Evolutionary conservation across 2,329 filamentous ascomycete genomes (phyloP).

Genomic region (Exophiala xenobiotica): DNA sequence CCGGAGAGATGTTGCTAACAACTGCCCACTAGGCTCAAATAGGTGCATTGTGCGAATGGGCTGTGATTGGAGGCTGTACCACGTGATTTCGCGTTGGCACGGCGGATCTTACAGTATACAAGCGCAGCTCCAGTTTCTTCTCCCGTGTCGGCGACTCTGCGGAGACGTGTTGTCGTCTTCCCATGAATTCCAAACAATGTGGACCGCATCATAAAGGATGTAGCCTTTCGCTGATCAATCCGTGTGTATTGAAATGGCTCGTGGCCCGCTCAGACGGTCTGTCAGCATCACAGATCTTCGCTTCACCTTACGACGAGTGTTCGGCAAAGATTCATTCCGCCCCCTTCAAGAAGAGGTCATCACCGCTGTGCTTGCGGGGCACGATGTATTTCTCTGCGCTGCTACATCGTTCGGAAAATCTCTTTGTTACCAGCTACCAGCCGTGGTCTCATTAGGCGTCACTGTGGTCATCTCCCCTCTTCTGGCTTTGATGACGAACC

Average conservation of each 20-base stretch:
- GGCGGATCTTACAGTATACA: no score
- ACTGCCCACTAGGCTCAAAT: slow-evolving; percentile 11
- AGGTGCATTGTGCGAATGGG: slow-evolving; percentile 16
- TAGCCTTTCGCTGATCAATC: no score
- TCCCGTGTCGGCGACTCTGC: no score
- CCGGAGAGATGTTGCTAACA: not conserved
- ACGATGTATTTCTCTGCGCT: slow-evolving; percentile 92
- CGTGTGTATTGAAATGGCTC: not conserved
- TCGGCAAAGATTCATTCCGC: slow-evolving; percentile 73
- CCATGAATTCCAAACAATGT: no score
- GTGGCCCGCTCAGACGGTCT: slow-evolving; percentile 1
- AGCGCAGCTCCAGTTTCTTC: no score
- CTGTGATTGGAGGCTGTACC: slow-evolving; percentile 1
- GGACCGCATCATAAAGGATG: no score
- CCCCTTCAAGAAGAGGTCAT: slow-evolving; percentile 88
- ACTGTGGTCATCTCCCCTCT: slow-evolving; percentile 89
- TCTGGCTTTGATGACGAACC: slow-evolving; percentile 91
- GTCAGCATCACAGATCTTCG: slow-evolving; percentile 58
- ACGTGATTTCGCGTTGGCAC: no score
- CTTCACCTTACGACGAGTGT: slow-evolving; percentile 71
- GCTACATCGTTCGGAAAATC: slow-evolving; percentile 78
- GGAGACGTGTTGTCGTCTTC: no score
- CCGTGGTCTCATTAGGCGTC: slow-evolving; percentile 81
- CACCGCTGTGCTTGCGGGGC: slow-evolving; percentile 70
- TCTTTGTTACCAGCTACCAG: slow-evolving; percentile 87